Evolutionary conservation across 768 basidiomycete species (phyloP), one percentile per base, ranked within the genome.

Genomic region (Tylopilus felleus): DNA sequence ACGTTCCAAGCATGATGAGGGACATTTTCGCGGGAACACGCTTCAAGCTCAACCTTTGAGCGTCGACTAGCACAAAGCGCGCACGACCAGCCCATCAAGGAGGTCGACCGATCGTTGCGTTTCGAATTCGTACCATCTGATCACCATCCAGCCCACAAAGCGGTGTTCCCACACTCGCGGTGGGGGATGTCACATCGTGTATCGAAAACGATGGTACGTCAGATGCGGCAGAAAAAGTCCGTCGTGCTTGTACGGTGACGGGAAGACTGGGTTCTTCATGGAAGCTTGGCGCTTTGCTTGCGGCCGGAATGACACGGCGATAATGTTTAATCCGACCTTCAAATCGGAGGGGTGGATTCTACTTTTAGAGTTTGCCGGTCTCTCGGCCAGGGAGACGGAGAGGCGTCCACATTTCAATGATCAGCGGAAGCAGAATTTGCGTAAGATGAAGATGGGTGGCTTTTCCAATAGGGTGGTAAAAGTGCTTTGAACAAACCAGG

Each of bases 401-500:
- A 59, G 52, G 55, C 31, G 48, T 48, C n/a, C n/a, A n/a, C n/a
- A n/a, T n/a, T n/a, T n/a, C 47, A 50, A 40, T 49, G 49, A 58
- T 56, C 49, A 61, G 54, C 58, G 47, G 49, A 35, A 56, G 42
- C 31, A 35, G 36, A 48, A 38, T 48, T 52, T 63, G 40, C 40
- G 29, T 47, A n/a, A n/a, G n/a, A n/a, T n/a, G n/a, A 25, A 16
- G 9, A 40, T 33, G 39, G 6, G 14, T 31, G 7, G 8, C 9
- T 22, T 6, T 41, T 49, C 49, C 22, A 22, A 36, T 38, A 46
- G 12, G 40, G 29, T 36, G 16, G 36, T 36, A 25, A 47, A 27
- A 46, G 51, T 29, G 23, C 16, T 40, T 33, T 7, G 7, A 29
- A 36, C 38, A 51, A 36, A 52, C 31, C 31, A 48, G 25, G 36